A percentile compares a stretch with the other conserved stretches of the same genome.
Conservation (phyloP, 345 rosid genomes). For the Angophora floribunda region DNA sequence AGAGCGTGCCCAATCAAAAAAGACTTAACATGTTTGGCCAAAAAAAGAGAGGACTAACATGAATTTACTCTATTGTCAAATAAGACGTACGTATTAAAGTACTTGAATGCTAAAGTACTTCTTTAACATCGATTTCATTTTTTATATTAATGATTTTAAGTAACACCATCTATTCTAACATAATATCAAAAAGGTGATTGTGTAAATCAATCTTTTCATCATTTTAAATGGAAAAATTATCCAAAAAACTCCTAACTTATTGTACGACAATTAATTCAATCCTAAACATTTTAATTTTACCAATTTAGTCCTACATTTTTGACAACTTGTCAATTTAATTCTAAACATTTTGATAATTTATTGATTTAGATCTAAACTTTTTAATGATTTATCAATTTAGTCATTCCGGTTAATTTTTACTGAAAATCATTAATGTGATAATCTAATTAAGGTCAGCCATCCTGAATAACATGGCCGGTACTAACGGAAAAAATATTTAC, state of each 20-base stretch:
- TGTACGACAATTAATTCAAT: too few relatives aligned
- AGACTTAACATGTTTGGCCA: too few relatives aligned
- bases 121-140: neutral
- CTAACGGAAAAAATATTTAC: too few relatives aligned
- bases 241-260: neutral
- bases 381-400: too few relatives aligned
- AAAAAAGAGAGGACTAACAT: neutral
- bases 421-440: neutral
- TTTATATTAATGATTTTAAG: neutral
- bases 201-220: neutral
- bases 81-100: neutral
- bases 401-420: too few relatives aligned
- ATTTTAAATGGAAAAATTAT: too few relatives aligned
- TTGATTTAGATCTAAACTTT: too few relatives aligned
- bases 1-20: neutral
- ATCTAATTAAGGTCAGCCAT: fast-evolving
- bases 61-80: neutral
- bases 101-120: neutral
- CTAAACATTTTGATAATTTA: neutral
- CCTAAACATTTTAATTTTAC: neutral
- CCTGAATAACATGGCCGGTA: neutral
- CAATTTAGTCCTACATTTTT: neutral
- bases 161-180: neutral
- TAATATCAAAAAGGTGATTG: neutral
- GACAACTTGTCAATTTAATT: neutral